Conservation (phyloP, 2,329 filamentous ascomycete genomes). For the Pyrenophora teres region DNA sequence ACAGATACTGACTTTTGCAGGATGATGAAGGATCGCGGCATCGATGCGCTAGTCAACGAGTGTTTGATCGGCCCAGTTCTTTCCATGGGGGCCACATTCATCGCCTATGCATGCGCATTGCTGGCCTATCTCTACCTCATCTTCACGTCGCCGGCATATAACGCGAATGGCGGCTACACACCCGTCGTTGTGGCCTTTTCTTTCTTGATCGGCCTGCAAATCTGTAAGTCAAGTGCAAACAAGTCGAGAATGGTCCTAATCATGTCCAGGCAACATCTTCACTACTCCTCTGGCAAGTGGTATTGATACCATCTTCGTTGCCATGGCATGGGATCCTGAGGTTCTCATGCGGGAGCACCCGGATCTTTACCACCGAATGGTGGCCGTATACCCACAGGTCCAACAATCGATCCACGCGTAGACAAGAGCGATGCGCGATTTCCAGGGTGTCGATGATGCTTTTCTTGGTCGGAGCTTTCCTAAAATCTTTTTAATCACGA, state of each 20-base stretch:
- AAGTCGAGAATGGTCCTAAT: not conserved
- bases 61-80: conserved; percentile 69
- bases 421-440: not conserved
- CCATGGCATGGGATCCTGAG: conserved; percentile 68
- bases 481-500: conserved; percentile 9
- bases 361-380: conserved; percentile 78
- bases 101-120: conserved; percentile 80
- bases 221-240: conserved; percentile 63
- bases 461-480: not conserved
- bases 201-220: conserved; percentile 88
- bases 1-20: conserved; percentile 31
- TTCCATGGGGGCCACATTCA: conserved; percentile 79
- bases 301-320: conserved; percentile 91
- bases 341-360: conserved; percentile 80
- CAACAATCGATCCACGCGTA: conserved; percentile 74
- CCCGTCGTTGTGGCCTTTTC: conserved; percentile 80
- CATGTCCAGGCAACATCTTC: conserved; percentile 69
- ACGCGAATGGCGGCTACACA: conserved; percentile 69
- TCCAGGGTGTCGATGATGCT: not conserved
- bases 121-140: conserved; percentile 85
- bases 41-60: conserved; percentile 88
- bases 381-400: conserved; percentile 81
- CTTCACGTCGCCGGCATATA: conserved; percentile 81
- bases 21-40: conserved; percentile 89
- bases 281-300: conserved; percentile 85